phyloP scores from a whole-genome alignment of 441 rosid genomes.

The Rhodomyrtus psidioides region DNA sequence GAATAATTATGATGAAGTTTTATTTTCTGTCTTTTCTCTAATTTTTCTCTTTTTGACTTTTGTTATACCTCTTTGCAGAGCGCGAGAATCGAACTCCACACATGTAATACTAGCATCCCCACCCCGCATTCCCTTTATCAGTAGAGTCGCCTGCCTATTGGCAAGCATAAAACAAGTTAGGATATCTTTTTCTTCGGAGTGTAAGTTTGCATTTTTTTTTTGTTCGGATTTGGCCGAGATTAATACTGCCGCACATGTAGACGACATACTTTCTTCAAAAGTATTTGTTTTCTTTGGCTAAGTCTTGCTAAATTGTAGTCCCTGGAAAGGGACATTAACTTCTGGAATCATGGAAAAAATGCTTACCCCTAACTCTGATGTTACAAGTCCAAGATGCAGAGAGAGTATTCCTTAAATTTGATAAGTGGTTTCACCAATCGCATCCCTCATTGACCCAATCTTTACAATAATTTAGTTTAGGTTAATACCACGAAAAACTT shows the following conservation, averaged over 20 bases:
- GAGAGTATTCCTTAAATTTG: not conserved
- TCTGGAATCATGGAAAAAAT: not conserved
- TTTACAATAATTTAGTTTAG: too few species aligned
- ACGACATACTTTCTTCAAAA: not conserved
- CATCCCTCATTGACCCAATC: not conserved
- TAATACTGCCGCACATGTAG: not conserved
- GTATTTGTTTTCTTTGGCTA: not conserved
- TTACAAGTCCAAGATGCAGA: not conserved
- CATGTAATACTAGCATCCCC: too few species aligned
- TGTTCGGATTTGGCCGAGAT: not conserved
- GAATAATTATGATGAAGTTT: too few species aligned
- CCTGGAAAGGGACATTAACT: not conserved
- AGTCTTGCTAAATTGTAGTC: not conserved
- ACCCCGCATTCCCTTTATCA: too few species aligned
- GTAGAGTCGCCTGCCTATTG: too few species aligned
- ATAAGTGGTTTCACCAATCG: not conserved
- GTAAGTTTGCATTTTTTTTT: not conserved
- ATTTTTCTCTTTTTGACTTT: too few species aligned
- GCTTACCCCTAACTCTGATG: not conserved
- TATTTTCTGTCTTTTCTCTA: too few species aligned
- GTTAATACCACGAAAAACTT: too few species aligned
- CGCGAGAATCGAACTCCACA: too few species aligned
- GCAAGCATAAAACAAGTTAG: accelerated
- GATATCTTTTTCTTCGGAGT: not conserved
- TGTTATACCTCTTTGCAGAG: too few species aligned